Evolutionary conservation across 768 basidiomycete genomes (phyloP), one percentile per base, ranked within the genome.

Genomic region (Trametes meyenii): DNA sequence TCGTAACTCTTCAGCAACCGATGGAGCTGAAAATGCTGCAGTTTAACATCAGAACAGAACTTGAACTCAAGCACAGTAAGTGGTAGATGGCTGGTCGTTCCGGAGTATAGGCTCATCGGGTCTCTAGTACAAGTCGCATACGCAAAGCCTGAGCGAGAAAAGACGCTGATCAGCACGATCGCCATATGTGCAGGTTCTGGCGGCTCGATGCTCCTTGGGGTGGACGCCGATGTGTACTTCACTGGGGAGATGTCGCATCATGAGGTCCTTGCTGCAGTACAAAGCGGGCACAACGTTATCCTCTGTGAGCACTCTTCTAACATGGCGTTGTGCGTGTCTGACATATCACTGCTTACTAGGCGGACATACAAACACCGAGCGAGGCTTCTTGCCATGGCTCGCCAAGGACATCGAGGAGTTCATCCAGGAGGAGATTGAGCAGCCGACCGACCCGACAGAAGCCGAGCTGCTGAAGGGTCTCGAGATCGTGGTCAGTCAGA

Each of bases 231-330:
- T 73, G 83, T 95, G 24, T 94, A 91, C 73, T 81, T 95, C 68
- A 98, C 96, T 2, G 96, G 96, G 10, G 94, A 98, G 77, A 92
- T 96, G 90, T 73, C 83, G 19, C 95, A 96, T 75, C 96, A 97
- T 73, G 89, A 96, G 61, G 86, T 96, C 55, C 79, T 98, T 43
- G 90, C 91, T 1, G 84, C 91, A 1, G 81, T 92, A 13, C 91
- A 90, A 11, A 74, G 77, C 44, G 92, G 93, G 36, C 85, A 79
- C 68, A 84, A 91, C 71, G 89, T 97, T 70, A 83, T 97, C 64
- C 81, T 97, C 57, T 94, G 94, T 89, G 76, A 79, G 89, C 72
- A 3, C 56, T 39, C 24, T 55, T 59, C 23, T 35, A 29, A 21
- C 44, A 35, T 53, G 40, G 46, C 26, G 43, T 21, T 50, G 21